phyloP scores from a whole-genome alignment of 176 grass and related monocot species.

The Cenchrus purpureus region DNA sequence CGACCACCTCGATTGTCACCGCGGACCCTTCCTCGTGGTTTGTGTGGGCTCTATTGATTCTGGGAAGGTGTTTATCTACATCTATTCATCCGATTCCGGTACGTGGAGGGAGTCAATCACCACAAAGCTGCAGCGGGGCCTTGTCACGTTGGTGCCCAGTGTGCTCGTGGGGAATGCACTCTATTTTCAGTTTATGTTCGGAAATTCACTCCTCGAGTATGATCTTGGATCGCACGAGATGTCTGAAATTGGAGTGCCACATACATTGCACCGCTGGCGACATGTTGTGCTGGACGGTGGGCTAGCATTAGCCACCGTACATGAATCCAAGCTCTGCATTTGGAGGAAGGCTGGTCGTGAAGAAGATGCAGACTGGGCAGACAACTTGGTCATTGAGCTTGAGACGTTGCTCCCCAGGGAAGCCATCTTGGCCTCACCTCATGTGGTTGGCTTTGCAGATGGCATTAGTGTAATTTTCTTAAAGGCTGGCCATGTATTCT shows the following conservation, averaged over 20 bases:
- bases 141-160: rapidly evolving
- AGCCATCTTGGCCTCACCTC: background rate
- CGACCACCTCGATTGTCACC: background rate
- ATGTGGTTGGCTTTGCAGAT: background rate
- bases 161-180: background rate
- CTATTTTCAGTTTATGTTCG: background rate
- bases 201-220: background rate
- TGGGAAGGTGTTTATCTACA: background rate
- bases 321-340: background rate
- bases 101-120: background rate
- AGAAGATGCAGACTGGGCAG: background rate
- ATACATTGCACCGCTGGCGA: background rate
- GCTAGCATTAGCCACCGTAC: background rate
- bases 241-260: background rate
- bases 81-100: background rate
- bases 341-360: background rate
- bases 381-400: background rate
- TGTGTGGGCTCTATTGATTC: too few relatives aligned
- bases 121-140: background rate
- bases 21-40: background rate
- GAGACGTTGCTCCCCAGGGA: background rate
- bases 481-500: background rate
- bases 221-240: background rate
- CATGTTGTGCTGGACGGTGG: background rate
- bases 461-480: background rate